Evolutionary conservation across 352 stramenopile species (phyloP).

Genomic region (Phytopythium mirpurense): DNA sequence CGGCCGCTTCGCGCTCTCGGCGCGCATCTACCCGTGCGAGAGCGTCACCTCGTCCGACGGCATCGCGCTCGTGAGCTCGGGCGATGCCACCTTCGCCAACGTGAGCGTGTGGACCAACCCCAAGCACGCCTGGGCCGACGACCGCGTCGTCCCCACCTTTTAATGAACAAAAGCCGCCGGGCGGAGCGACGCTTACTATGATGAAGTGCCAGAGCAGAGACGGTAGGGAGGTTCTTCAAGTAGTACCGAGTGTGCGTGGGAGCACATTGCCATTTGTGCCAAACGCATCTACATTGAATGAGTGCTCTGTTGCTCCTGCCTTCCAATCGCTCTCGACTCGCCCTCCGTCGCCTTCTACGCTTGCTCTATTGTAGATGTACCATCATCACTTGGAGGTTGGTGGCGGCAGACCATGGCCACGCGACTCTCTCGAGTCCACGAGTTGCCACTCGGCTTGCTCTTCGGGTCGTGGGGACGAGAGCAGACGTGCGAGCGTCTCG

Average conservation of each 20-base stretch:
- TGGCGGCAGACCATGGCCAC: neutral
- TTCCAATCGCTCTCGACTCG: too few species aligned
- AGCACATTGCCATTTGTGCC: too few species aligned
- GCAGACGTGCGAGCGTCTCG: too few species aligned
- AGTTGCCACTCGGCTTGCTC: too few species aligned
- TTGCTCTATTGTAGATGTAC: neutral
- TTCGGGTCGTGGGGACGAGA: too few species aligned
- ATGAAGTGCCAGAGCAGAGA: too few species aligned
- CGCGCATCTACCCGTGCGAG: conserved; percentile 61
- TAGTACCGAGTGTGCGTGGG: too few species aligned
- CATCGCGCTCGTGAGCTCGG: conserved; percentile 45
- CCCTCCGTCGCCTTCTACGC: neutral
- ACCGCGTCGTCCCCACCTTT: conserved; percentile 20
- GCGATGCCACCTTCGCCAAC: conserved; percentile 44
- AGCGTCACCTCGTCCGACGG: conserved; percentile 38
- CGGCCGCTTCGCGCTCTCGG: conserved; percentile 54
- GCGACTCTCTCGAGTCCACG: too few species aligned
- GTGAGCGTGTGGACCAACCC: conserved; percentile 60
- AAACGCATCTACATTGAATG: neutral
- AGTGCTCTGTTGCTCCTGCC: too few species aligned
- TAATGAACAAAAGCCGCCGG: neutral
- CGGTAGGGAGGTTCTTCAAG: too few species aligned
- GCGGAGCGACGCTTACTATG: too few species aligned
- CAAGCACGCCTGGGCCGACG: conserved; percentile 53
- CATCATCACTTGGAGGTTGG: neutral